Evolutionary conservation across 2,329 filamentous ascomycete genomes (phyloP), one percentile per base, ranked within the genome.

Genomic region (Aspergillus alliaceus): DNA sequence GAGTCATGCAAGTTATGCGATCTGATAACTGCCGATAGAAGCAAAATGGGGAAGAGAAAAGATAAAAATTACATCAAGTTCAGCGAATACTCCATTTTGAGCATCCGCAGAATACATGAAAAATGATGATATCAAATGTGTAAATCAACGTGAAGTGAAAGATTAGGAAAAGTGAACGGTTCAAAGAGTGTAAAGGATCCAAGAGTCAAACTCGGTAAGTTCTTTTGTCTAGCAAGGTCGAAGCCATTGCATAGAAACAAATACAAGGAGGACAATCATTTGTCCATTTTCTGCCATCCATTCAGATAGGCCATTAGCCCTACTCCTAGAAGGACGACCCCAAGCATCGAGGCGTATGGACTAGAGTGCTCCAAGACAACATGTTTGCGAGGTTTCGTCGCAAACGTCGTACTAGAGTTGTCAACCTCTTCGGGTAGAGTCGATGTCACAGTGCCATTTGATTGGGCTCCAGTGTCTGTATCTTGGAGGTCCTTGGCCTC

Each of bases 241-340:
- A 31, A 31, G 27, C n/a, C 44, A 15, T 32, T 48, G 27, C 29
- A 20, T 27, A 29, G 24, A 42, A 51, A 51, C 32, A 39, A 47
- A 27, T 42, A 48, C 29, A 49, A 50, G n/a, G 62, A 61, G 35
- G 53, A 63, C 53, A 59, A 60, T 67, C 71, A 81, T 70, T 76
- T 77, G 59, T 82, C 81, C 54, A 77, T 72, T 66, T 80, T 81
- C 67, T 91, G 89, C 90, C 90, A 93, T 51, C 89, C 88, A 69
- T 95, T 95, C 65, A 95, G 82, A 74, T 92, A 93, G 40, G 89
- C 90, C 90, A 95, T 95, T 62, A 95, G 73, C 14, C 90, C 89
- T 78, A 95, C 88, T 31, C 90, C 90, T 59, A 95, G 78, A 55
- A 95, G 75, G 25, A 95, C 90, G 31, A 95, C 90, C 11, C 90